Conservation (phyloP, 1,284 basidiomycete species). For the Athelia sp. region DNA sequence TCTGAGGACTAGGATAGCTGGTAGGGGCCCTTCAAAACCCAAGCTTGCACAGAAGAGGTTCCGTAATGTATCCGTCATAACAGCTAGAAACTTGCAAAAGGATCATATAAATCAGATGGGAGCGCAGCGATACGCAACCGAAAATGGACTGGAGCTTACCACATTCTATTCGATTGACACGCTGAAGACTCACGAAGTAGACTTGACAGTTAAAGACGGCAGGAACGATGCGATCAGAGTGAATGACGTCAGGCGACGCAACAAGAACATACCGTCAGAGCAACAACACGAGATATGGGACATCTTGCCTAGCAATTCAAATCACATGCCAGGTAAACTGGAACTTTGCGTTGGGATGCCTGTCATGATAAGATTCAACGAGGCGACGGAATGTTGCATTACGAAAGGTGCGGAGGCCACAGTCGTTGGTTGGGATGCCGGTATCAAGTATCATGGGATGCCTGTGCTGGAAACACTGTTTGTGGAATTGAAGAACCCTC, state of each 20-base stretch:
- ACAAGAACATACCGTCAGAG: neutral
- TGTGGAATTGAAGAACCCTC: conserved; percentile 16
- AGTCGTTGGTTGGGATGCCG: conserved; percentile 27
- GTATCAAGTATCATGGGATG: conserved; percentile 8
- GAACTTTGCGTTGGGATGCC: conserved; percentile 33
- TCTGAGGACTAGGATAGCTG: conserved; percentile 4
- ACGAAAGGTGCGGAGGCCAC: conserved; percentile 36
- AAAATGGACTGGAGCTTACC: conserved; percentile 8
- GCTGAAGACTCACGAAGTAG: neutral
- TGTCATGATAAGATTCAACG: conserved; percentile 31
- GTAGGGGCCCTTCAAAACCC: neutral
- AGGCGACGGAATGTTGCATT: conserved; percentile 31
- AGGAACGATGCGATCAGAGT: neutral
- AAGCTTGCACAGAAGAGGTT: conserved; percentile 4
- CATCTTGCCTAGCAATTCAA: conserved; percentile 13
- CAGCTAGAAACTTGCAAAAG: conserved; percentile 9
- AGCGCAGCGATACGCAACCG: conserved; percentile 6
- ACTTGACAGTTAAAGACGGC: neutral
- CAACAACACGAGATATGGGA: conserved; percentile 25
- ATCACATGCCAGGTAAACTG: conserved; percentile 23
- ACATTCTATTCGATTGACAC: conserved; percentile 26
- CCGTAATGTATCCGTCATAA: conserved; percentile 11
- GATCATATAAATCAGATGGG: conserved; percentile 11
- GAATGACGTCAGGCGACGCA: neutral
- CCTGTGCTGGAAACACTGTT: conserved; percentile 23